Conservation (phyloP, 768 basidiomycete genomes). For the Fistulinella prunicolor region DNA sequence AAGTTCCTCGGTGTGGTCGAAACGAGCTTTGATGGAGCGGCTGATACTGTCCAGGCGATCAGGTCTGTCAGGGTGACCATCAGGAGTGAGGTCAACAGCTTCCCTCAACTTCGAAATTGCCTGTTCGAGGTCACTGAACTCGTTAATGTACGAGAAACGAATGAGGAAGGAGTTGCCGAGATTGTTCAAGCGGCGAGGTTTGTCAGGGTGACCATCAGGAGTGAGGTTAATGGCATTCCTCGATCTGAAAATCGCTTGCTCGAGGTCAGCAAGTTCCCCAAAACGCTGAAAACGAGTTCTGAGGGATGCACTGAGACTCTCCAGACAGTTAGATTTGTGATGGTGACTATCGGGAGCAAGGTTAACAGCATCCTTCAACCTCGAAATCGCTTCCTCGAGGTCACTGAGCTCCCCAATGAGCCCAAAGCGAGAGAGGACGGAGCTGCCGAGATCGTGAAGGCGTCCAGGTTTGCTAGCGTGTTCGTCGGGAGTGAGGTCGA, state of each 20-base stretch:
- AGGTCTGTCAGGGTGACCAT: too few species aligned
- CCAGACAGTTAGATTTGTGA: not conserved
- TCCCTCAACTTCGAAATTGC: too few species aligned
- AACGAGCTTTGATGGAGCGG: too few species aligned
- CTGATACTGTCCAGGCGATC: too few species aligned
- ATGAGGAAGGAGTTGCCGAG: not conserved
- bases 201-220: not conserved
- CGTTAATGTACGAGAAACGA: too few species aligned
- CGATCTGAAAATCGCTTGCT: not conserved
- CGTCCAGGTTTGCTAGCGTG: not conserved
- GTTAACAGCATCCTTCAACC: not conserved
- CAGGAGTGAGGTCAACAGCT: too few species aligned
- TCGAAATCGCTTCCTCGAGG: not conserved
- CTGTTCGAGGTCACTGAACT: too few species aligned
- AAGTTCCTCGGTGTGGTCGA: too few species aligned
- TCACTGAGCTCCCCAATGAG: not conserved
- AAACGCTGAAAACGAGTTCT: not conserved
- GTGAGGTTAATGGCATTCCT: not conserved
- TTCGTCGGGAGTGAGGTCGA: not conserved
- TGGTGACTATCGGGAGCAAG: not conserved
- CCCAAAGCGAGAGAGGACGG: not conserved
- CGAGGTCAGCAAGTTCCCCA: not conserved
- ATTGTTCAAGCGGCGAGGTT: not conserved
- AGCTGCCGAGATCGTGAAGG: not conserved
- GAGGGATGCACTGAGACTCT: not conserved